Evolutionary conservation across 2,329 filamentous ascomycete species (phyloP).

Genomic region (Fusarium pilosicola): DNA sequence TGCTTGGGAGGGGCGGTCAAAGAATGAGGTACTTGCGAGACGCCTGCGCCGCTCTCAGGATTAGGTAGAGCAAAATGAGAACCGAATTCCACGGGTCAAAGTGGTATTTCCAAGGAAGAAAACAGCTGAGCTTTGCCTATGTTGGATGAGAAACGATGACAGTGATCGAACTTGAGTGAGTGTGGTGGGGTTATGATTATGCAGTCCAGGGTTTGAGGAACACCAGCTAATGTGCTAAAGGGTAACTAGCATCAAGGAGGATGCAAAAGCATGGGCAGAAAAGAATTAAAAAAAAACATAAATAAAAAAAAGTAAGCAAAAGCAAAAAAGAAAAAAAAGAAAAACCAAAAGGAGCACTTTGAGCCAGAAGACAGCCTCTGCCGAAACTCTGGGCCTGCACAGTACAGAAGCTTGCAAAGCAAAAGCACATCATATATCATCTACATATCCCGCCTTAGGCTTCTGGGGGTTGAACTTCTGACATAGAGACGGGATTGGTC

Average conservation of each 20-base stretch:
- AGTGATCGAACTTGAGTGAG: slow-evolving; percentile 19
- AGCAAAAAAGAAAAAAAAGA: background rate
- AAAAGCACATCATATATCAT: slow-evolving; percentile 15
- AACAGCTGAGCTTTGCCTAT: slow-evolving; percentile 16
- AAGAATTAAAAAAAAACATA: background rate
- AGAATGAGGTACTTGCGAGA: slow-evolving; percentile 31
- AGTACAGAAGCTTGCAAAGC: slow-evolving; percentile 3
- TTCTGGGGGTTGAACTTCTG: background rate
- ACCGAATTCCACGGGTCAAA: background rate
- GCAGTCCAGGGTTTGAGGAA: slow-evolving; percentile 35
- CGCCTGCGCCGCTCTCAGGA: slow-evolving; percentile 35
- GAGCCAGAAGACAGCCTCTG: background rate
- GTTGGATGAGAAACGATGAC: slow-evolving; percentile 18
- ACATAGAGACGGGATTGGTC: slow-evolving; percentile 10
- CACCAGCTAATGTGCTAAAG: slow-evolving; percentile 8
- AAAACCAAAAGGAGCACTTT: slow-evolving; percentile 10
- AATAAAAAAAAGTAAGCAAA: background rate
- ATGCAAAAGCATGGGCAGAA: background rate
- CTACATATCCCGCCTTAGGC: background rate
- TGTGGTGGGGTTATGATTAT: slow-evolving; percentile 42
- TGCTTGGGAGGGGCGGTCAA: slow-evolving; percentile 36
- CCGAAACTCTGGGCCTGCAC: slow-evolving; percentile 15
- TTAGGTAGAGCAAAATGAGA: background rate
- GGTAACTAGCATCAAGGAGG: slow-evolving; percentile 11
- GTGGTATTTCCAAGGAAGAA: slow-evolving; percentile 13